A percentile compares a stretch with the other conserved stretches of the same genome.
Conservation (phyloP, 176 grass and related monocot species). For the Pontederia crassipes region DNA sequence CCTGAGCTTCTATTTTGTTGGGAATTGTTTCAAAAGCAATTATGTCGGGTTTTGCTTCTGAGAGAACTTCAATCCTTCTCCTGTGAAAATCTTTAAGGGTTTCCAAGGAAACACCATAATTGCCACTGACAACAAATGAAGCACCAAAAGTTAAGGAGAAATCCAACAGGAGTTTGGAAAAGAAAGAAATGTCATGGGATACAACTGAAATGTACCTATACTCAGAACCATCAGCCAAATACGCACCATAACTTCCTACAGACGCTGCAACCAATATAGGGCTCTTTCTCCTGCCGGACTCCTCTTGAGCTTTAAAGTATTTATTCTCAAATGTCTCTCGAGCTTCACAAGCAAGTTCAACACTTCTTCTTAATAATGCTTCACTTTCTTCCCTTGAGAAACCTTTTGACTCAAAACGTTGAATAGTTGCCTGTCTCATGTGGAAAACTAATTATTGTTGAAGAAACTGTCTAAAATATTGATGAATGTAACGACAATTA, state of each 20-base stretch:
- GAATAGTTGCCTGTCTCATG: constrained; percentile 32
- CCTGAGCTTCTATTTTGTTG: constrained; percentile 45
- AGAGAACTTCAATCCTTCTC: constrained; percentile 44
- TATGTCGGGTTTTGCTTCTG: constrained; percentile 39
- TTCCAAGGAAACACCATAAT: constrained; percentile 38
- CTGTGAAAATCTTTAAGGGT: constrained; percentile 50
- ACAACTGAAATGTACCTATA: constrained; percentile 22
- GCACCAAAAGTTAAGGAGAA: constrained; percentile 4
- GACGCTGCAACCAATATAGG: constrained; percentile 39
- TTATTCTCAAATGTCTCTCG: constrained; percentile 29
- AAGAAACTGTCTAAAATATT: no score
- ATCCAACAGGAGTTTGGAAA: not conserved
- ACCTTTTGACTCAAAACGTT: constrained; percentile 38
- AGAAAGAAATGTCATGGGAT: not conserved
- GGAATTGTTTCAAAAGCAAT: constrained; percentile 55
- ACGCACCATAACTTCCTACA: constrained; percentile 45
- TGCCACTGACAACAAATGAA: constrained; percentile 22
- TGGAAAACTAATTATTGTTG: not conserved
- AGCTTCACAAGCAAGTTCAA: constrained; percentile 37
- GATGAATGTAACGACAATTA: not conserved
- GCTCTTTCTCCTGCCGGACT: constrained; percentile 9
- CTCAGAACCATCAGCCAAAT: constrained; percentile 47
- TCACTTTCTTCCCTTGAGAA: constrained; percentile 46
- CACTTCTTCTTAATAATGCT: constrained; percentile 37
- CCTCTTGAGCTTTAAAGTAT: not conserved